phyloP scores from a whole-genome alignment of 306 rosid genomes.

The Corylus americana region DNA sequence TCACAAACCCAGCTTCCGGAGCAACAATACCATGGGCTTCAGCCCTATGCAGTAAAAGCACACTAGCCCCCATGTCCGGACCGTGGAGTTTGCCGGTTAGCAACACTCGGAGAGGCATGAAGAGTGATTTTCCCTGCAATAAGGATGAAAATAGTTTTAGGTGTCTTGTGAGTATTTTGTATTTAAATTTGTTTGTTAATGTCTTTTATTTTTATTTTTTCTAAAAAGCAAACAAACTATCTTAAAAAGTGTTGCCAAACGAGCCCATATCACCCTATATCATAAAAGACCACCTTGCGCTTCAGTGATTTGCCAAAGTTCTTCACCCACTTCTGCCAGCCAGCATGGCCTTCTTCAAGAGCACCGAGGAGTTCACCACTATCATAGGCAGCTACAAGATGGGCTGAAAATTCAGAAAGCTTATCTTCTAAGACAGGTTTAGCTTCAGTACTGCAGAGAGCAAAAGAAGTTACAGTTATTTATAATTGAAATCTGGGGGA shows the following conservation, averaged over 20 bases:
- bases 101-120: constrained; percentile 90
- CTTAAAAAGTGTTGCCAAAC: too few relatives aligned
- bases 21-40: constrained; percentile 48
- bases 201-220: too few relatives aligned
- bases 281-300: constrained; percentile 66
- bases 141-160: not conserved
- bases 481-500: not conserved
- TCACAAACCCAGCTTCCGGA: constrained; percentile 59
- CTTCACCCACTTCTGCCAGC: constrained; percentile 98
- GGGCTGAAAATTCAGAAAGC: constrained; percentile 67
- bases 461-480: constrained; percentile 13
- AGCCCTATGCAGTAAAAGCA: constrained; percentile 69
- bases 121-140: constrained; percentile 82
- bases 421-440: constrained; percentile 70
- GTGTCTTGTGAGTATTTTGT: too few relatives aligned
- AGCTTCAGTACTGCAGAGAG: constrained; percentile 73
- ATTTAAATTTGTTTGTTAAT: too few relatives aligned
- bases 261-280: not conserved
- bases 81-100: constrained; percentile 96
- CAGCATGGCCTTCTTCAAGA: constrained; percentile 82
- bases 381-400: constrained; percentile 81
- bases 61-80: constrained; percentile 73
- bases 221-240: too few relatives aligned
- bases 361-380: constrained; percentile 66
- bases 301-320: constrained; percentile 79